These are phyloP conservation scores for Syzygium grande DNA, from an alignment of 345 rosid genomes.

Conservation along the genomic window DNA sequence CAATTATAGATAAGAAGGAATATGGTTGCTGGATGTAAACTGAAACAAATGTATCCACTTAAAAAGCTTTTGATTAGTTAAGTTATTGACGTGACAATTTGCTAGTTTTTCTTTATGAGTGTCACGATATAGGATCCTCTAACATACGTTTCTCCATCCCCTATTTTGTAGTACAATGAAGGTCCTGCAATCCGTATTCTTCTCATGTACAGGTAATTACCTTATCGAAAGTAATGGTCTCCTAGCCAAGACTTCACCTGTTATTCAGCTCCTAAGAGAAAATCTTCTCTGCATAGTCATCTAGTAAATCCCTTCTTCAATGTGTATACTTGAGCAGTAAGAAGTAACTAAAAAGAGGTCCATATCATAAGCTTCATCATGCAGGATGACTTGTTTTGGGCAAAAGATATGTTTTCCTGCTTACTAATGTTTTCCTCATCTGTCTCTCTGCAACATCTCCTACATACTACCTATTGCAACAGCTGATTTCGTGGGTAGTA, in stretches of 20 bases:
- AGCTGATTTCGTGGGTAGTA: neutral
- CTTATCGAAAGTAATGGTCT: neutral
- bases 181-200: slow-evolving; percentile 37
- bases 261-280: neutral
- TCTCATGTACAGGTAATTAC: slow-evolving; percentile 36
- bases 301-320: neutral
- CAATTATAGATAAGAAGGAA: neutral
- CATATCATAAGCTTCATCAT: neutral
- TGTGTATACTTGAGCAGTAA: neutral
- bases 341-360: neutral
- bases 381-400: neutral
- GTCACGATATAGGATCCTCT: neutral
- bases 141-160: neutral
- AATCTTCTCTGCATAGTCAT: neutral
- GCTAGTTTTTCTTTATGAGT: neutral
- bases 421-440: neutral
- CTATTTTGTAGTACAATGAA: slow-evolving; percentile 29
- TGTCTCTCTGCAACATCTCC: neutral
- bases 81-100: neutral
- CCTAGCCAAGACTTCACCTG: neutral
- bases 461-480: neutral
- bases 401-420: neutral
- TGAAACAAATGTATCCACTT: neutral
- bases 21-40: neutral
- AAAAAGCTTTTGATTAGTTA: neutral